These are phyloP conservation scores for Coemansia furcata DNA, from an alignment of 192 early-diverging fungal species.

Conservation along the genomic window DNA sequence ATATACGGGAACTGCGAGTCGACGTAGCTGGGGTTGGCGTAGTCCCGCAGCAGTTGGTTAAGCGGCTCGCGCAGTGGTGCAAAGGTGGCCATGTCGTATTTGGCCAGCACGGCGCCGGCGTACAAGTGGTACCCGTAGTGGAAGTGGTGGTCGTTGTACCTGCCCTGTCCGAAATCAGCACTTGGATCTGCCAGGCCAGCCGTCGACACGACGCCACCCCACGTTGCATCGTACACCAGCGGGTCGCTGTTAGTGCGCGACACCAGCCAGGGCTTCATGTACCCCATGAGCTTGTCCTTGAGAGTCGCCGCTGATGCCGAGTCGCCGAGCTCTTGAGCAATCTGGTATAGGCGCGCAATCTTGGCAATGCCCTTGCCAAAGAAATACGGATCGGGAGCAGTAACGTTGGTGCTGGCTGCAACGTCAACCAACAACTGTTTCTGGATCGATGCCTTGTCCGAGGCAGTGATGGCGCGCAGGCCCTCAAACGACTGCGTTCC, in stretches of 20 bases:
- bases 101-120: conserved; percentile 52
- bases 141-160: conserved; percentile 63
- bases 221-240: conserved; percentile 49
- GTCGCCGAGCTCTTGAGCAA: conserved; percentile 49
- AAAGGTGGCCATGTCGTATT: conserved; percentile 39
- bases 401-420: conserved; percentile 17
- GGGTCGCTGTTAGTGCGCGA: conserved; percentile 32
- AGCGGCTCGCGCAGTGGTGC: conserved; percentile 31
- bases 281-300: conserved; percentile 4
- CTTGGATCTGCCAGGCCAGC: conserved; percentile 27
- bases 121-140: conserved; percentile 61
- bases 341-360: conserved; percentile 53
- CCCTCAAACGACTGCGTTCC: conserved; percentile 30
- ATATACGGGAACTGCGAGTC: conserved; percentile 56
- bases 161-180: conserved; percentile 56
- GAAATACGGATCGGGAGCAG: conserved; percentile 53
- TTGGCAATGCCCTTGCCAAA: conserved; percentile 55
- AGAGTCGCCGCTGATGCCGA: conserved; percentile 9
- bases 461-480: conserved; percentile 12
- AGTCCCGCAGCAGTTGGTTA: conserved; percentile 55
- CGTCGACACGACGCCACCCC: conserved; percentile 52
- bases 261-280: conserved; percentile 43
- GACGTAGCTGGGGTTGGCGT: conserved; percentile 50
- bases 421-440: conserved; percentile 44
- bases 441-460: conserved; percentile 27